Base-by-base conservation (phyloP, 176 grass and related monocot species). In the Hsuehochloa calcarea region DNA sequence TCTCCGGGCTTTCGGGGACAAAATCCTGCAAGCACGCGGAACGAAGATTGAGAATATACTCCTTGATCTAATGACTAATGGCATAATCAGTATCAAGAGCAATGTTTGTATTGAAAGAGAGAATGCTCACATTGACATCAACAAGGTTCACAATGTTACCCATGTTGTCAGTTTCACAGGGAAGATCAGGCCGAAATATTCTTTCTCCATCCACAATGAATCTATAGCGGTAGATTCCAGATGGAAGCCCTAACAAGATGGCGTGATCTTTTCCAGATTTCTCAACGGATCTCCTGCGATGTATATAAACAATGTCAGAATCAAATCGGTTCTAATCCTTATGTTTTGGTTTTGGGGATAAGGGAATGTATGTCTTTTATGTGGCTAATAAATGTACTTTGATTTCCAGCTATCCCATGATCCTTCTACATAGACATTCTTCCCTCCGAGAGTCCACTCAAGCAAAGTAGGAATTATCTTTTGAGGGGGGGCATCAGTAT, bases 391-490 rank as follows among this genome's bases (percentile, higher is more conserved):
- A 27, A 37, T 47, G 51, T 90, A 92, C 89, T 77, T 90, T 65
- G 89, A 80, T 77, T 58, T 85, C 94, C 87, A 93, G 51, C 91
- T 83, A 51, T 93, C 87, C 94, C 94, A 97, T 83, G 94, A 97
- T 79, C 94, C 94, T 88, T 93, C 91, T 37, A 97, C 89, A 38
- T 68, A 83, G 65, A 97, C 63, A 65, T 64, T 77, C 43, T 78
- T 91, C 49, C 94, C 94, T 70, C 87, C 94, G 63, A 87, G 66
- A 81, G 90, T 83, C 94, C 89, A 97, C 16, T 75, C 78, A 50
- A 97, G 80, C 68, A 97, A 77, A 65, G 83, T 84, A 26, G 89
- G 89, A 64, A 93, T 88, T 65, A 87, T 83, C 87, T 90, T 97
- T 66, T 90, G 87, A 75, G 79, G 65, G 40, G 77, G 73, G 17